Conservation (phyloP, 306 rosid species). For the Erythrophleum fordii region DNA sequence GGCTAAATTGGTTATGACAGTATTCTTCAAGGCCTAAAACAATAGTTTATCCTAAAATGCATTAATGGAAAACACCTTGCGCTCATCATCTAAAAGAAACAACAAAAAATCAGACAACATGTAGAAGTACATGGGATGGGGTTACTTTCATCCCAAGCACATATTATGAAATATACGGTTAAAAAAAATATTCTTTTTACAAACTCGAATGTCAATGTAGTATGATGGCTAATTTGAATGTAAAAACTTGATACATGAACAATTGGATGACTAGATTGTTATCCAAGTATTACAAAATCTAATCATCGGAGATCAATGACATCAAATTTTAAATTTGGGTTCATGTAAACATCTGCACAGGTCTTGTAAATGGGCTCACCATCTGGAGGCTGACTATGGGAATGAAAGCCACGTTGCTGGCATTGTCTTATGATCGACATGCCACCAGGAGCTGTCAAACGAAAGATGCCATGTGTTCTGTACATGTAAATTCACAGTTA, state of each 20-base stretch:
- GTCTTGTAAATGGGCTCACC: constrained; percentile 86
- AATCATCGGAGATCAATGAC: constrained; percentile 89
- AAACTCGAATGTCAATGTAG: constrained; percentile 6
- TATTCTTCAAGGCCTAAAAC: not conserved
- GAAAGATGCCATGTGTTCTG: constrained; percentile 96
- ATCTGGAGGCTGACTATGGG: constrained; percentile 81
- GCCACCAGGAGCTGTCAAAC: constrained; percentile 89
- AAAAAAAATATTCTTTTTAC: constrained; percentile 32
- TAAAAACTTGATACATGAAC: constrained; percentile 41
- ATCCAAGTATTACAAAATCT: not conserved
- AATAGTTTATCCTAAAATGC: not conserved
- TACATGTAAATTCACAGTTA: constrained; percentile 27
- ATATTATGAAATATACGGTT: not conserved
- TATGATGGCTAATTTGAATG: constrained; percentile 31
- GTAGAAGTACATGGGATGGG: not conserved
- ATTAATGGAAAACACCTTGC: not conserved
- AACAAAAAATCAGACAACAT: not conserved
- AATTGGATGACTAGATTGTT: constrained; percentile 40
- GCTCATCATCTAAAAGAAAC: not conserved
- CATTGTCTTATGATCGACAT: constrained; percentile 91
- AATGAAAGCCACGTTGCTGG: constrained; percentile 93
- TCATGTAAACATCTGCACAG: constrained; percentile 95
- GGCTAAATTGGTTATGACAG: not conserved
- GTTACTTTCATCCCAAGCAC: not conserved
- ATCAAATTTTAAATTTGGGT: constrained; percentile 81